Evolutionary conservation across 2,329 filamentous ascomycete species (phyloP).

Genomic region (Teratosphaeria pseudoeucalypti): DNA sequence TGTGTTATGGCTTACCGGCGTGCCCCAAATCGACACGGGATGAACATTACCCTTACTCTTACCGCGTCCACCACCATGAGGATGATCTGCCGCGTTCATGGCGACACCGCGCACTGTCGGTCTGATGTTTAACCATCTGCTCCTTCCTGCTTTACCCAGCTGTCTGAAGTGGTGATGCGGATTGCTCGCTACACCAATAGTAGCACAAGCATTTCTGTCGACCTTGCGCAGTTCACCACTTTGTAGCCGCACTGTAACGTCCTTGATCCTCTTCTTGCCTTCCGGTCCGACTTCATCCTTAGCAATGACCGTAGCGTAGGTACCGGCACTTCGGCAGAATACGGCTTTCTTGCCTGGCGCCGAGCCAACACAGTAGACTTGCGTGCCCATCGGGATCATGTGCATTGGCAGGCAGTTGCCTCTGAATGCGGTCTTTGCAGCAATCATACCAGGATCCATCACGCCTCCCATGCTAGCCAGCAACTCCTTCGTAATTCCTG

Average conservation of each 20-base stretch:
- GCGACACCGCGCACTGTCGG: constrained; percentile 94
- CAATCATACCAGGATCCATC: constrained; percentile 89
- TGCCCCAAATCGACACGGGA: constrained; percentile 93
- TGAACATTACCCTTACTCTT: constrained; percentile 98
- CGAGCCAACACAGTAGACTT: constrained; percentile 80
- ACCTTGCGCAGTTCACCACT: constrained; percentile 88
- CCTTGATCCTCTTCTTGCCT: constrained; percentile 52
- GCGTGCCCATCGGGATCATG: constrained; percentile 91
- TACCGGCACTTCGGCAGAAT: constrained; percentile 90
- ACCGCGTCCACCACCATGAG: constrained; percentile 96
- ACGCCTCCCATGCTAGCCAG: constrained; percentile 85
- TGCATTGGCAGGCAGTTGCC: constrained; percentile 93
- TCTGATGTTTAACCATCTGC: constrained; percentile 84
- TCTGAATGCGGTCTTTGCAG: constrained; percentile 83
- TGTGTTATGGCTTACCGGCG: constrained; percentile 57
- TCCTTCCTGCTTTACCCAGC: constrained; percentile 89
- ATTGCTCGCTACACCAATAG: constrained; percentile 90
- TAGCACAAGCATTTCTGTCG: constrained; percentile 85
- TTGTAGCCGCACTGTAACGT: constrained; percentile 75
- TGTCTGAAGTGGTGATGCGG: constrained; percentile 80
- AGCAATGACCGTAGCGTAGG: constrained; percentile 76
- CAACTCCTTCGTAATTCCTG: constrained; percentile 78
- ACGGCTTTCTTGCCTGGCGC: constrained; percentile 64
- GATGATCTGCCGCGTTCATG: constrained; percentile 98
- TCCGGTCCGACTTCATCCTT: constrained; percentile 62